These are phyloP conservation scores for Fraxinus latifolia DNA, from an alignment of 305 asterid genomes.

Conservation along the genomic window DNA sequence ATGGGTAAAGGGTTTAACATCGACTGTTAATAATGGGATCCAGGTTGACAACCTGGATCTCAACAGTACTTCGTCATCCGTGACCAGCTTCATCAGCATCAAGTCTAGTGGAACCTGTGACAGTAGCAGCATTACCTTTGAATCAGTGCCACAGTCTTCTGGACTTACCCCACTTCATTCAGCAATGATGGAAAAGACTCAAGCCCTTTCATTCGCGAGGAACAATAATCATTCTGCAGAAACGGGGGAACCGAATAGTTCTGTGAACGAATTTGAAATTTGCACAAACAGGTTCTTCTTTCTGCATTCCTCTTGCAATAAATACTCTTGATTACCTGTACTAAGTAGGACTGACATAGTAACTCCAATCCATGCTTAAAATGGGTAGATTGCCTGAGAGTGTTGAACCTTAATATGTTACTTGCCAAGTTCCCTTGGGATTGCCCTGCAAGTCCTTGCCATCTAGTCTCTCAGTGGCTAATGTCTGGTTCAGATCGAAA, in stretches of 20 bases:
- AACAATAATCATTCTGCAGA: conserved; percentile 23
- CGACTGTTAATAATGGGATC: conserved; percentile 46
- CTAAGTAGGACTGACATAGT: background rate
- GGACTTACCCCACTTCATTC: conserved; percentile 47
- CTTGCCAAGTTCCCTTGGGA: background rate
- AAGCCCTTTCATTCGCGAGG: conserved; percentile 21
- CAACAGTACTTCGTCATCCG: conserved; percentile 58
- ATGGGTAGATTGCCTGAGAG: background rate
- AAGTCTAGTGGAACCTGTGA: conserved; percentile 77
- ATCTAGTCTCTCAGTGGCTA: background rate
- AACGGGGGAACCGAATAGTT: conserved; percentile 24
- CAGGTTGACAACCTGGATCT: conserved; percentile 49
- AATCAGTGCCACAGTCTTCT: conserved; percentile 59
- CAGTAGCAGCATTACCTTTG: conserved; percentile 56
- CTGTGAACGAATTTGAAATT: conserved; percentile 33
- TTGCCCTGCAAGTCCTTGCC: conserved; percentile 5
- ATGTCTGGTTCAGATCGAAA: conserved; percentile 7
- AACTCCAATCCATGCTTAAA: background rate
- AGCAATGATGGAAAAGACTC: conserved; percentile 35
- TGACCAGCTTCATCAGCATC: conserved; percentile 70
- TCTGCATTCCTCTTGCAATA: background rate
- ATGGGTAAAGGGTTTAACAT: conserved; percentile 55
- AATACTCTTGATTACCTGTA: conserved; percentile 16
- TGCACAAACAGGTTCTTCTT: conserved; percentile 34
- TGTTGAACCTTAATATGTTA: background rate